Base-by-base conservation (phyloP, 2,329 filamentous ascomycete genomes). In the Clonostachys sp. region DNA sequence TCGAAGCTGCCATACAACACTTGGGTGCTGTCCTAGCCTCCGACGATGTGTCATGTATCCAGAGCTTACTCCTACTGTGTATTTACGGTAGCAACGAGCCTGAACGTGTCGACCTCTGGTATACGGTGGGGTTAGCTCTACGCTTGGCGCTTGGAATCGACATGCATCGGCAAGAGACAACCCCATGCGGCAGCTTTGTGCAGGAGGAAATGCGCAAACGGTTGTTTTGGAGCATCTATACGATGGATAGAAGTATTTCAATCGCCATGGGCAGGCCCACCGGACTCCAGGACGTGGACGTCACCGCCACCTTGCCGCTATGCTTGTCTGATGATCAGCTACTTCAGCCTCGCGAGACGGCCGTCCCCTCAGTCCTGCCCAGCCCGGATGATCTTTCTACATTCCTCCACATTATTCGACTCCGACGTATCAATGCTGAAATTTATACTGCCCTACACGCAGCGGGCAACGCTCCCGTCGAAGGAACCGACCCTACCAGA, bases 201-300 rank as follows among this genome's bases (percentile, higher is more conserved):
- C 5, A 43, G 48, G 16, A 46, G 49, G 58, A 64, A 40, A 57
- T 61, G 51, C 41, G 44, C 34, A 59, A 61, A 17, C 53, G 60
- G 4, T 45, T 63, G 2, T 62, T 60, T 48, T 64, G 61, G 61
- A 57, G 57, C 38, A 50, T 61, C 8, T 60, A 61, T 35, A 48
- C 49, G n/a, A 57, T 57, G 46, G 50, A 58, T 5, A 50, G 58
- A 24, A 57, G 51, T 17, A 58, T 60, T 38, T 56, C 53, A 2
- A 56, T 61, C 36, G 55, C 57, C 33, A 52, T 59, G 45, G 54
- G 58, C 17, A 48, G 55, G 5, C 59, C 60, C 0, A 44, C 58
- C 4, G 55, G 51, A 1, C 58, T 59, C 12, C 53, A 56, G 24
- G 56, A 59, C 18, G 40, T 52, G 3, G 57, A 60, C 14, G 57